Percentiles rank a stretch among this genome's conserved stretches.
Conservation (phyloP, 768 basidiomycete species). For the Boletus subparvulus region DNA sequence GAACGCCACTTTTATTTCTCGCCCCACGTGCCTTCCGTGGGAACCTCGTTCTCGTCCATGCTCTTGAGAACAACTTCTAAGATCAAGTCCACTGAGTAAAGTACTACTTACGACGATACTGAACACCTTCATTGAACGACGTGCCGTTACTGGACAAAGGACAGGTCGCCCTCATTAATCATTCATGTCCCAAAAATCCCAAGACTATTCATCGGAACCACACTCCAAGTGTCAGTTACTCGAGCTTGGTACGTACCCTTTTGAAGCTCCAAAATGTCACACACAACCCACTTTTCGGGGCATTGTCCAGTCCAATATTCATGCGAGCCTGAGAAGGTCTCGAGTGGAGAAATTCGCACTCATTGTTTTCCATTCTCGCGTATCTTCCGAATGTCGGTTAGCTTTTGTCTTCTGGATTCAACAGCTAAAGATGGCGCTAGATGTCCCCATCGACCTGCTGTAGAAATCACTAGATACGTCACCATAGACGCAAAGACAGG, state of each 20-base stretch:
- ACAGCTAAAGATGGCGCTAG: slow-evolving; percentile 37
- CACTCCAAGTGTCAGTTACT: slow-evolving; percentile 53
- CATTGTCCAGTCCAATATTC: slow-evolving; percentile 52
- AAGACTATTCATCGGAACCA: neutral
- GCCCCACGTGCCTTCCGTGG: slow-evolving; percentile 33
- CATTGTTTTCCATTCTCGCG: slow-evolving; percentile 76
- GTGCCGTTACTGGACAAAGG: neutral
- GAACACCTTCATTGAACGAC: neutral
- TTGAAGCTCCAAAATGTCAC: neutral
- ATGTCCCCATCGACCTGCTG: slow-evolving; percentile 61
- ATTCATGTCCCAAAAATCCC: slow-evolving; percentile 4
- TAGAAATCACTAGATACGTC: slow-evolving; percentile 67
- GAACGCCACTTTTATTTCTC: slow-evolving; percentile 32
- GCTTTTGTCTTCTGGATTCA: neutral
- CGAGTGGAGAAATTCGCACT: slow-evolving; percentile 30
- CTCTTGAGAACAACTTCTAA: neutral
- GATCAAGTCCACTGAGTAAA: neutral
- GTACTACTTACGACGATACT: neutral
- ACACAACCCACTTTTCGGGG: slow-evolving; percentile 1
- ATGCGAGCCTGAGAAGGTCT: slow-evolving; percentile 46
- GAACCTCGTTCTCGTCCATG: slow-evolving; percentile 9
- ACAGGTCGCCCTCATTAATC: neutral
- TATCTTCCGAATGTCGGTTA: slow-evolving; percentile 66
- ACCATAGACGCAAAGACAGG: slow-evolving; percentile 47
- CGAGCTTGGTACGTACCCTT: slow-evolving; percentile 47